Evolutionary conservation across 1,284 basidiomycete species (phyloP), one percentile per base, ranked within the genome.

Genomic region (Phellopilus nigrolimitatus): DNA sequence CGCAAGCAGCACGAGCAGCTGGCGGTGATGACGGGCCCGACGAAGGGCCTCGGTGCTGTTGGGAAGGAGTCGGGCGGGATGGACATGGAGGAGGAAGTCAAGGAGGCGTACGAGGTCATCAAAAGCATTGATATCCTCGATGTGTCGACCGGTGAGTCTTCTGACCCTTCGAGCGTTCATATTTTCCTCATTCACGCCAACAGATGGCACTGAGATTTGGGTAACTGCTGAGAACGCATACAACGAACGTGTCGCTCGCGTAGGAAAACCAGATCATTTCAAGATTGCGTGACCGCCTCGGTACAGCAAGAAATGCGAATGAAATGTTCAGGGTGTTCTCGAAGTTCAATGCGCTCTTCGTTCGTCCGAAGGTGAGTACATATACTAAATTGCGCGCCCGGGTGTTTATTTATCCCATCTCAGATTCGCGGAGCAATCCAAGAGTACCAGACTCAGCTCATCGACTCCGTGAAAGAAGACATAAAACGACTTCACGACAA

Each of bases 251-350:
- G 94, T 99, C 5, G 89, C 95, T 0, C 79, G 95, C 8, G 97
- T 99, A 31, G n/a, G 97, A 99, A 72, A 98, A 97, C 70, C 95
- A 95, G 66, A 97, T 99, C 65, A 99, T 99, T 66, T 91, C 95
- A 4, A 78, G 91, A 21, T 70, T 99, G 47, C 79, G 95, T 30
- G 94, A 97, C 66, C 77, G 92, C 53, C 78, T 99, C 17, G 97
- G 91, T n/a, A 95, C 92, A 8, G 95, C 95, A 22, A 78, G 92
- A 45, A 98, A 97, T 63, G 95, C 97, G 1, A 95, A 97, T 64
- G 95, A 98, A 72, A 99, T 98, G 95, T 98, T 99, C 70, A 81
- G 95, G 49, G 95, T 98, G 42, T 95, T 99, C 68, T 95, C 92
- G 4, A 97, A 97, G 69, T 99, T 98, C 75, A 98, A 99, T 68